Evolutionary conservation across 352 stramenopile genomes (phyloP).

Genomic region (Phytophthora pistaciae): DNA sequence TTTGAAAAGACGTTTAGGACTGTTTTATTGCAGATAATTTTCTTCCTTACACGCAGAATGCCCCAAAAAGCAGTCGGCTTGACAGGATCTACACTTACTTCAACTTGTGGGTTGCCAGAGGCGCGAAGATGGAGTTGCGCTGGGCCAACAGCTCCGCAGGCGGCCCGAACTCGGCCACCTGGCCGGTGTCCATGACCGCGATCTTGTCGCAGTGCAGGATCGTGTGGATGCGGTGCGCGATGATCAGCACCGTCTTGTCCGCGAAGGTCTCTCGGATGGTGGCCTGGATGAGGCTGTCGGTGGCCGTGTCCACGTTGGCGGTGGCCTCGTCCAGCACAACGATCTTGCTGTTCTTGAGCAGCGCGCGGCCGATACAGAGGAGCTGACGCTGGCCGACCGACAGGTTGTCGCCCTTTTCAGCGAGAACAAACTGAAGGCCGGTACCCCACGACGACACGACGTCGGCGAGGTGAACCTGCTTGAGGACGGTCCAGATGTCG

Average conservation of each 20-base stretch:
- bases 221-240: constrained; percentile 34
- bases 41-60: too few species aligned
- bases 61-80: neutral
- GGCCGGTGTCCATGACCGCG: constrained; percentile 35
- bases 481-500: constrained; percentile 48
- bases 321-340: constrained; percentile 96
- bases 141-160: constrained; percentile 72
- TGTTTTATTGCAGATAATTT: too few species aligned
- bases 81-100: neutral
- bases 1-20: too few species aligned
- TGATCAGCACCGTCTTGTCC: constrained; percentile 80
- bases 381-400: constrained; percentile 95
- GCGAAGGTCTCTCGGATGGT: constrained; percentile 92
- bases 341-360: constrained; percentile 88
- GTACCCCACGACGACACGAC: constrained; percentile 19
- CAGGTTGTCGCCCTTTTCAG: constrained; percentile 94
- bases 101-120: neutral
- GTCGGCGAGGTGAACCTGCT: constrained; percentile 43
- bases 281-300: constrained; percentile 45
- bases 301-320: constrained; percentile 56
- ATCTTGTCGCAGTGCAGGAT: constrained; percentile 35
- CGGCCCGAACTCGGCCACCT: constrained; percentile 92
- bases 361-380: constrained; percentile 94
- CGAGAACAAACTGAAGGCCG: constrained; percentile 84
- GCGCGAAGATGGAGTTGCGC: constrained; percentile 1